Percentiles rank a stretch among this genome's conserved stretches.
Conservation (phyloP, 1,139 yeast species). For the Suhomyces maxii region DNA sequence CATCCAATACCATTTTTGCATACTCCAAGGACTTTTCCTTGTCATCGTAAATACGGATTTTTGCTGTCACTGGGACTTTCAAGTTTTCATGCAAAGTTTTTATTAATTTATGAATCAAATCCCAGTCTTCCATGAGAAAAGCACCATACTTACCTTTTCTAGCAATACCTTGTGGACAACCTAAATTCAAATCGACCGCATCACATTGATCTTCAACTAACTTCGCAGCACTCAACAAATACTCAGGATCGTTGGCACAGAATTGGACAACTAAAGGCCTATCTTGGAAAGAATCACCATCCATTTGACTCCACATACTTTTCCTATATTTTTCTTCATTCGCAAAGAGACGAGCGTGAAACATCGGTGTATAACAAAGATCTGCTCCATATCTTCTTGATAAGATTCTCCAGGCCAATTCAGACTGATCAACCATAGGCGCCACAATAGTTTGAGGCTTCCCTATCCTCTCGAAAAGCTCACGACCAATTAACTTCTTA, state of each 20-base stretch:
- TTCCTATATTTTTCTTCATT: slow-evolving; percentile 77
- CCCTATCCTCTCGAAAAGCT: slow-evolving; percentile 67
- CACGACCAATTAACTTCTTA: slow-evolving; percentile 54
- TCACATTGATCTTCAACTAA: slow-evolving; percentile 83
- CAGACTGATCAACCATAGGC: slow-evolving; percentile 98
- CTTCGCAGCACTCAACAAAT: slow-evolving; percentile 75
- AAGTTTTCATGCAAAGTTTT: slow-evolving; percentile 70
- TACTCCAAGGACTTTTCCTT: slow-evolving; percentile 80
- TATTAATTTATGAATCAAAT: slow-evolving; percentile 68
- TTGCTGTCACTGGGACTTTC: slow-evolving; percentile 90
- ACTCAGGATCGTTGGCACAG: slow-evolving; percentile 93
- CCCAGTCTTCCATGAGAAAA: slow-evolving; percentile 97
- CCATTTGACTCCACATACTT: slow-evolving; percentile 73
- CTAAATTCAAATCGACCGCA: slow-evolving; percentile 92
- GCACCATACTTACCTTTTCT: slow-evolving; percentile 93
- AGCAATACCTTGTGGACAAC: slow-evolving; percentile 98
- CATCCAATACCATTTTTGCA: slow-evolving; percentile 86
- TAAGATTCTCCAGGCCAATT: slow-evolving; percentile 90
- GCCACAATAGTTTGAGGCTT: slow-evolving; percentile 85
- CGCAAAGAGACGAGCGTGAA: slow-evolving; percentile 88
- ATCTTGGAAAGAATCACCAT: slow-evolving; percentile 67
- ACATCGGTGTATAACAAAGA: slow-evolving; percentile 94
- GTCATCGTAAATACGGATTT: slow-evolving; percentile 87
- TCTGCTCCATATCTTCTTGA: slow-evolving; percentile 91
- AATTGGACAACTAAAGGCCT: slow-evolving; percentile 90